These are phyloP conservation scores for Myotisia sp. DNA, from an alignment of 2,329 filamentous ascomycete species.

Conservation along the genomic window DNA sequence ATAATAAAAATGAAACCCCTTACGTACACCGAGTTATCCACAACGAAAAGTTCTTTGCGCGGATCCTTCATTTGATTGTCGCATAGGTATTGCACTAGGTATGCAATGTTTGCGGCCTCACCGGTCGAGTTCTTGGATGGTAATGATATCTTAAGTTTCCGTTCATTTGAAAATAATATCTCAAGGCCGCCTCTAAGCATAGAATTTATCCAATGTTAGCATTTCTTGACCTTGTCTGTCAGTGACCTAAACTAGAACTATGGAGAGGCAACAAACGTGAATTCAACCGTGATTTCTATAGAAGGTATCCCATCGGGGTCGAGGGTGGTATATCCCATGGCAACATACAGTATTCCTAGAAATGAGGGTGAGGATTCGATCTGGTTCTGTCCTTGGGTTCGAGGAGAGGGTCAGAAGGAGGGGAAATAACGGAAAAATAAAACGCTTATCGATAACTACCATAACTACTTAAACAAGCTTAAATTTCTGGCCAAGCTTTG, in stretches of 20 bases:
- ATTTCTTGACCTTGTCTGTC: neutral
- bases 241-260: neutral
- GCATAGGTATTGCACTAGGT: conserved; percentile 66
- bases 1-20: conserved; percentile 3
- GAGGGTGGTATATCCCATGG: neutral
- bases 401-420: too few species aligned
- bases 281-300: conserved; percentile 51
- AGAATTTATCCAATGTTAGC: conserved; percentile 3
- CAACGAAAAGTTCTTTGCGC: conserved; percentile 75
- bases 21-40: conserved; percentile 75
- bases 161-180: conserved; percentile 76
- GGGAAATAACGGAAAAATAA: neutral
- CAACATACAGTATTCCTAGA: neutral
- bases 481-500: too few species aligned
- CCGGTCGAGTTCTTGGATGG: conserved; percentile 49
- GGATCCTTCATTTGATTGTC: conserved; percentile 70
- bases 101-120: conserved; percentile 53
- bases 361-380: too few species aligned
- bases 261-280: conserved; percentile 53
- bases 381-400: too few species aligned
- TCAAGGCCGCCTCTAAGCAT: conserved; percentile 78
- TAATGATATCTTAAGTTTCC: conserved; percentile 55
- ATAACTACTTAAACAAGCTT: too few species aligned
- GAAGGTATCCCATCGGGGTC: neutral
- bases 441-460: conserved; percentile 32